These are phyloP conservation scores for Trichoderma sp. DNA, from an alignment of 2,329 filamentous ascomycete genomes.

Conservation along the genomic window DNA sequence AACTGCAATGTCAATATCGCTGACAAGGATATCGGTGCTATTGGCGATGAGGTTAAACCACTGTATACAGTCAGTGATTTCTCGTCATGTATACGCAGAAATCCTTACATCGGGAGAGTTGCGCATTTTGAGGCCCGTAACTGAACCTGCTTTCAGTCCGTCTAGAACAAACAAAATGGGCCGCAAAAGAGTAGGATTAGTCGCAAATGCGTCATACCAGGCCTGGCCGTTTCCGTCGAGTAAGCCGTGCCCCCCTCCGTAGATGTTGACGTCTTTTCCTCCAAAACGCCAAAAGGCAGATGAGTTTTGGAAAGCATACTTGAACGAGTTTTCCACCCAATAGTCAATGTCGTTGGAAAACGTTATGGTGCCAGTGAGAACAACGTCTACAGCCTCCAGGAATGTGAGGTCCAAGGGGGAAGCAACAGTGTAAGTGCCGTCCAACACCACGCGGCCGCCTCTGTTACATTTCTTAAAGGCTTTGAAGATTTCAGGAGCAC, in stretches of 20 bases:
- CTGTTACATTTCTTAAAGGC: conserved; percentile 8
- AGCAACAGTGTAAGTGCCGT: not conserved
- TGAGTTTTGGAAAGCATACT: conserved; percentile 14
- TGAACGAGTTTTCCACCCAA: conserved; percentile 12
- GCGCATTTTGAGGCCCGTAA: conserved; percentile 9
- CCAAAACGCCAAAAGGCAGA: conserved; percentile 17
- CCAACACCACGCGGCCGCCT: not conserved
- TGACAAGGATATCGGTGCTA: conserved; percentile 4
- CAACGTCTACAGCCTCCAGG: conserved; percentile 4
- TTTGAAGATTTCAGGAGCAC: conserved; percentile 5
- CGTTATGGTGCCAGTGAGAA: not conserved
- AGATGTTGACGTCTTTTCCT: conserved; percentile 15
- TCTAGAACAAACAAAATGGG: conserved; percentile 8
- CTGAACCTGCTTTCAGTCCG: not conserved
- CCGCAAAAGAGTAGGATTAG: conserved; percentile 1
- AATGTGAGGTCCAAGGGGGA: conserved; percentile 15
- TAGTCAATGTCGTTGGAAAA: conserved; percentile 9
- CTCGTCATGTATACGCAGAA: no score
- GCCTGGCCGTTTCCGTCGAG: conserved; percentile 14
- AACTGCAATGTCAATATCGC: conserved; percentile 14
- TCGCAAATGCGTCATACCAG: conserved; percentile 17
- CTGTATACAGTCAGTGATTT: not conserved
- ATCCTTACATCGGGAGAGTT: conserved; percentile 1
- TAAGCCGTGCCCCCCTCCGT: not conserved
- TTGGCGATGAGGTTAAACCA: conserved; percentile 20